phyloP scores from a whole-genome alignment of 495 filamentous ascomycete genomes.

The Pseudoneurospora amorphoporcata region DNA sequence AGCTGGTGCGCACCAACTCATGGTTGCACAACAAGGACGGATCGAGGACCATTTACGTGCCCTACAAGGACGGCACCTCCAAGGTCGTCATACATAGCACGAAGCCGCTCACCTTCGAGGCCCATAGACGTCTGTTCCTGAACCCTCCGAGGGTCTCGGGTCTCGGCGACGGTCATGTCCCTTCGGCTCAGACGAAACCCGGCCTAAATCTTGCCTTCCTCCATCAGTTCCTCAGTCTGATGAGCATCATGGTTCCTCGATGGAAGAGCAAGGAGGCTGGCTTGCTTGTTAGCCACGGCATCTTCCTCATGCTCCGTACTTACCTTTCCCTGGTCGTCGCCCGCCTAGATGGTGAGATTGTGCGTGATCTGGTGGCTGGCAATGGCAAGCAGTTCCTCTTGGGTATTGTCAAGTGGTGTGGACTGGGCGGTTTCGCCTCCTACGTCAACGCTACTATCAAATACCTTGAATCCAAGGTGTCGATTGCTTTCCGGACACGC shows the following conservation, averaged over 20 bases:
- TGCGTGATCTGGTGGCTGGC: conserved; percentile 87
- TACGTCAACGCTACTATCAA: conserved; percentile 98
- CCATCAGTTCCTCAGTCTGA: conserved; percentile 88
- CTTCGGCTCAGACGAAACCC: conserved; percentile 81
- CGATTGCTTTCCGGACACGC: conserved; percentile 94
- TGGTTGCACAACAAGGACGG: conserved; percentile 89
- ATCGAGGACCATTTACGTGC: conserved; percentile 86
- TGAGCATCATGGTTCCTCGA: conserved; percentile 94
- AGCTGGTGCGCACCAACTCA: conserved; percentile 80
- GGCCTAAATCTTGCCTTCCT: conserved; percentile 96
- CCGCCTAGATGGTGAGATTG: conserved; percentile 89
- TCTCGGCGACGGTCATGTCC: conserved; percentile 66
- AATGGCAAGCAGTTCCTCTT: conserved; percentile 80
- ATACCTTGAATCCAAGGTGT: conserved; percentile 94
- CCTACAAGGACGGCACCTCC: conserved; percentile 74
- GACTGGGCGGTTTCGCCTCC: conserved; percentile 59
- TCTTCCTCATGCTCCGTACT: conserved; percentile 81
- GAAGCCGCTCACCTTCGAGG: conserved; percentile 89
- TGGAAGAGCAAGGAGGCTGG: conserved; percentile 94
- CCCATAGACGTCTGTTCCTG: conserved; percentile 85
- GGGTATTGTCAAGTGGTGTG: conserved; percentile 74
- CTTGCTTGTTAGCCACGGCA: conserved; percentile 72
- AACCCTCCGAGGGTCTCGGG: conserved; percentile 75
- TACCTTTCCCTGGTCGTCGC: conserved; percentile 92
- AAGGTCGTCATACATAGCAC: conserved; percentile 92